These are phyloP conservation scores for Mycena haematopus DNA, from an alignment of 768 basidiomycete species.

Conservation along the genomic window DNA sequence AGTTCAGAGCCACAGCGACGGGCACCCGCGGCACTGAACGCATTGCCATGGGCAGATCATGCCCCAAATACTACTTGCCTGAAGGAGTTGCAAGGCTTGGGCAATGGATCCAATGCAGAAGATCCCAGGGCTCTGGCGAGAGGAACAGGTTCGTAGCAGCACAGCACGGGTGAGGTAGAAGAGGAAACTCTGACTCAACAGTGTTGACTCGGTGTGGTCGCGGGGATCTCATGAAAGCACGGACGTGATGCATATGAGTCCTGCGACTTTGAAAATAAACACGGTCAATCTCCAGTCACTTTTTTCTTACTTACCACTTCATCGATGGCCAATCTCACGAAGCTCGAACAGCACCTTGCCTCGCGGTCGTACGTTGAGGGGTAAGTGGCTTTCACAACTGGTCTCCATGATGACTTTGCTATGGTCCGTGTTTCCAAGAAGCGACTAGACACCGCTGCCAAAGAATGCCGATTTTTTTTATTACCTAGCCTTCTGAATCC, in stretches of 20 bases:
- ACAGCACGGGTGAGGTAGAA: constrained; percentile 13
- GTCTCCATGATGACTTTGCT: constrained; percentile 71
- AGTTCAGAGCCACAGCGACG: too few species aligned
- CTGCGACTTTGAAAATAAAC: neutral
- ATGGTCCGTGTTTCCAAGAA: constrained; percentile 98
- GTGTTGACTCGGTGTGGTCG: too few species aligned
- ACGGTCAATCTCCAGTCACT: constrained; percentile 10
- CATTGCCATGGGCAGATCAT: neutral
- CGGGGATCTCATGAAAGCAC: too few species aligned
- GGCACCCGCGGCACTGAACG: neutral
- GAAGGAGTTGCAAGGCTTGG: neutral
- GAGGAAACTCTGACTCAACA: neutral
- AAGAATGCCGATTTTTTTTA: constrained; percentile 71
- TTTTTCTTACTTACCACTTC: constrained; percentile 38
- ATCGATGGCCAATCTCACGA: constrained; percentile 65
- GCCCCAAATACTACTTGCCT: neutral
- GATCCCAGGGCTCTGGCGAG: constrained; percentile 16
- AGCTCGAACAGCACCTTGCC: constrained; percentile 87
- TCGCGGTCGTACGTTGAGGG: constrained; percentile 91
- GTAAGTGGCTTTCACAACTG: constrained; percentile 55
- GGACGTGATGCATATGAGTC: too few species aligned
- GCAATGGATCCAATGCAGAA: neutral
- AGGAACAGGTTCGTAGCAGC: neutral
- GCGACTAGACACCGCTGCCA: constrained; percentile 90
- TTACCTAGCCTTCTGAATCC: constrained; percentile 41